A percentile compares a stretch with the other conserved stretches of the same genome.
These are phyloP conservation scores for Pseudozyma sp. DNA, from an alignment of 1,284 basidiomycete genomes.

Conservation along the genomic window DNA sequence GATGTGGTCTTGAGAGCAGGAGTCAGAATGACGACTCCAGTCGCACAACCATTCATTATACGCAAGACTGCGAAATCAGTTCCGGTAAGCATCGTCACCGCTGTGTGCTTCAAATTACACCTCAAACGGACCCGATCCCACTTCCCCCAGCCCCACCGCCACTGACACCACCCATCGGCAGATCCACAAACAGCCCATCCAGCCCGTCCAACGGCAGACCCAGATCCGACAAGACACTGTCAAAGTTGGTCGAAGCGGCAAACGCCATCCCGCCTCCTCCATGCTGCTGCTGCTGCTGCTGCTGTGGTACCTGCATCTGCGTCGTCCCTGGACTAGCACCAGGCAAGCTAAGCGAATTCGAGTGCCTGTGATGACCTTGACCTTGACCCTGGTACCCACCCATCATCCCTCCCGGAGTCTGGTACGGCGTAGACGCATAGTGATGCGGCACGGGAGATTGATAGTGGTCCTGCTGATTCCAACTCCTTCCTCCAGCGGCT, in stretches of 20 bases:
- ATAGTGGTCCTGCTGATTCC: slow-evolving; percentile 44
- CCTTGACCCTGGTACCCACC: not conserved
- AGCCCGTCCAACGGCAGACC: slow-evolving; percentile 43
- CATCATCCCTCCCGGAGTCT: slow-evolving; percentile 3
- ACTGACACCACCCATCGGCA: slow-evolving; percentile 31
- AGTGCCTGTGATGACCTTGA: slow-evolving; percentile 2
- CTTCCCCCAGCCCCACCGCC: not conserved
- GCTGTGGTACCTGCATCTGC: not conserved
- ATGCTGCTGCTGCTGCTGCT: slow-evolving; percentile 6
- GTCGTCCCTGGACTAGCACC: not conserved
- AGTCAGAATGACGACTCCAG: too few relatives aligned
- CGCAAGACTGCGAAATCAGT: too few relatives aligned
- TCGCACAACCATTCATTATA: too few relatives aligned
- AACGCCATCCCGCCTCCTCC: slow-evolving; percentile 2
- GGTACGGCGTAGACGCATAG: slow-evolving; percentile 26
- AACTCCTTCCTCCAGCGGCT: slow-evolving; percentile 15
- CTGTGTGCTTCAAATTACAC: too few relatives aligned
- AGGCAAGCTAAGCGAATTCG: slow-evolving; percentile 10
- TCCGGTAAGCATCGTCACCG: too few relatives aligned
- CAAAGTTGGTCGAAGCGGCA: slow-evolving; percentile 39
- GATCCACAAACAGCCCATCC: slow-evolving; percentile 45
- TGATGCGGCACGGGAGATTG: slow-evolving; percentile 37
- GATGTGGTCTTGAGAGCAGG: too few relatives aligned
- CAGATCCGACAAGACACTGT: slow-evolving; percentile 39
- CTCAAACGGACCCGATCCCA: too few relatives aligned